Evolutionary conservation across 495 filamentous ascomycete genomes (phyloP).

Genomic region (Podospora comata): DNA sequence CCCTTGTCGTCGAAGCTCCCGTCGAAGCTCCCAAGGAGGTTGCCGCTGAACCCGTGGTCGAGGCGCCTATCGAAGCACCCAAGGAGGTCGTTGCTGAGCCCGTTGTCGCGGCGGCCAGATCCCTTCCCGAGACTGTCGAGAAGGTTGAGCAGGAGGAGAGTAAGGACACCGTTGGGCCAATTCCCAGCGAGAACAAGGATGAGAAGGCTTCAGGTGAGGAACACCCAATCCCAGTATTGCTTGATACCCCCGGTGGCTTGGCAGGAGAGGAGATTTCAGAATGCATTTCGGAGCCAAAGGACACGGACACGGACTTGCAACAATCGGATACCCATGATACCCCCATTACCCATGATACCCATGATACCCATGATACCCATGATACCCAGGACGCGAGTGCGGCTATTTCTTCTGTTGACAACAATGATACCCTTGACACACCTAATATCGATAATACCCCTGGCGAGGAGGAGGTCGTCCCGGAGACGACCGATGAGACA

Average conservation of each 20-base stretch:
- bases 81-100: conserved; percentile 16
- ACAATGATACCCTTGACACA: conserved; percentile 19
- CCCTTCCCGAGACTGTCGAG: neutral
- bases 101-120: neutral
- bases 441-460: conserved; percentile 19
- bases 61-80: conserved; percentile 15
- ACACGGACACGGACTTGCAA: conserved; percentile 28
- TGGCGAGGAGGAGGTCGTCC: conserved; percentile 14
- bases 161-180: conserved; percentile 37
- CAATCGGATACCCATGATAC: conserved; percentile 21
- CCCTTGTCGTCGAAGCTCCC: neutral
- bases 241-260: conserved; percentile 32
- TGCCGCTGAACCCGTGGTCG: conserved; percentile 15
- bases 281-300: conserved; percentile 33
- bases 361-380: conserved; percentile 13
- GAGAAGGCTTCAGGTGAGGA: conserved; percentile 42
- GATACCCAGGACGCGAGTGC: conserved; percentile 22
- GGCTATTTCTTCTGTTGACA: conserved; percentile 16
- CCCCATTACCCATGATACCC: conserved; percentile 5
- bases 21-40: conserved; percentile 18
- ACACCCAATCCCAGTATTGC: conserved; percentile 33
- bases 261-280: conserved; percentile 31
- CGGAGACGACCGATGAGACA: conserved; percentile 11
- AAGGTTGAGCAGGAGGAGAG: conserved; percentile 32
- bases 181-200: conserved; percentile 34